Base-by-base conservation (phyloP, 2,329 filamentous ascomycete genomes). In the Fusarium lateritium region DNA sequence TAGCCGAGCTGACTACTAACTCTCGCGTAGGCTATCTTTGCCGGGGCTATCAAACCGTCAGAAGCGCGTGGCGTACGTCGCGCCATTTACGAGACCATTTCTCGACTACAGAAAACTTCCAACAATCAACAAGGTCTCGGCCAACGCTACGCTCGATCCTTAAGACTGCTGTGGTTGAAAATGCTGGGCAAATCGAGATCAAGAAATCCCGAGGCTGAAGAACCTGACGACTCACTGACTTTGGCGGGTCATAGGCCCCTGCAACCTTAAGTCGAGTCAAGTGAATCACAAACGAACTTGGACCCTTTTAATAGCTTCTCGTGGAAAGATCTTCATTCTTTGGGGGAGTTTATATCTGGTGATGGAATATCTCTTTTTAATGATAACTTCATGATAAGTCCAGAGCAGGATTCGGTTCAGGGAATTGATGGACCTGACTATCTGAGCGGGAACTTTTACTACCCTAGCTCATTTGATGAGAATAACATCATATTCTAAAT, bases 251-350 rank as follows among this genome's bases (percentile, higher is more conserved):
- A 53, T 15, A 50, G 45, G 14, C 19, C 47, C 17, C 11, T 58
- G 9, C 28, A 62, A 33, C 22, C 28, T 22, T 34, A 53, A 26
- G n/a, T 46, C 19, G 42, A 55, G 24, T 46, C 42, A 7, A 56
- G 22, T 6, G 57, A 65, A 39, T 38, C 49, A 3, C 40, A 53
- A 69, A 79, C 75, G 72, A 82, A 59, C 79, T 80, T 75, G 79
- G 83, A 75, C 79, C 83, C 52, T 2, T 79, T 84, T 3, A 85
- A 88, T 52, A 85, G 87, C 43, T 89, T 90, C 75, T 89, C 86
- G 1, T 90, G 88, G 88, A 80, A 88, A 2, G 86, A 89, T 71
- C 77, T 90, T 7, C 85, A 86, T 59, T 87, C 87, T 3, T 83
- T 89, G 3, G 86, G 86, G 0, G 86, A 89, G 65, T 88, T 86